These are phyloP conservation scores for Peronosclerospora sorghi DNA, from an alignment of 352 stramenopile species.

Conservation along the genomic window DNA sequence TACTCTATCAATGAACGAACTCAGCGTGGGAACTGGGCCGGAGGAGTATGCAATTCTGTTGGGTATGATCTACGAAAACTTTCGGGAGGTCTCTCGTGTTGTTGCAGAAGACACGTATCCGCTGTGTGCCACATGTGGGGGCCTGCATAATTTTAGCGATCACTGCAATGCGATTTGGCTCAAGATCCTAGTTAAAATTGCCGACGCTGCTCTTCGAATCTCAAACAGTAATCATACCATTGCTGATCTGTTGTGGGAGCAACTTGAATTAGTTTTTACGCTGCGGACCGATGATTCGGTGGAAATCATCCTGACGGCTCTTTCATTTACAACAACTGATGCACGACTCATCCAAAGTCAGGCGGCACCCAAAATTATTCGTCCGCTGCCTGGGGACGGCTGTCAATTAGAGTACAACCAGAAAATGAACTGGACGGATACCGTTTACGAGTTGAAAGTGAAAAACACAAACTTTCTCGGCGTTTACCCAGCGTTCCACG, in stretches of 20 bases:
- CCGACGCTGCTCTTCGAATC: conserved; percentile 65
- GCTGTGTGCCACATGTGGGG: conserved; percentile 42
- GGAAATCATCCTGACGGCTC: conserved; percentile 46
- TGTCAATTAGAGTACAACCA: conserved; percentile 74
- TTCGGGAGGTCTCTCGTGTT: conserved; percentile 63
- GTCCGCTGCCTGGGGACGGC: conserved; percentile 55
- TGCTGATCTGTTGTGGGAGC: conserved; percentile 68
- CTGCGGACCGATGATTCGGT: conserved; percentile 76
- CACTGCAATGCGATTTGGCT: conserved; percentile 72
- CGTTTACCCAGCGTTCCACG: conserved; percentile 53
- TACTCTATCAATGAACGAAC: conserved; percentile 64
- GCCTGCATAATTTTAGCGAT: conserved; percentile 53
- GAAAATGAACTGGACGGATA: conserved; percentile 68
- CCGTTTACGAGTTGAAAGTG: conserved; percentile 49
- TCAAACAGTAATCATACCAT: conserved; percentile 43
- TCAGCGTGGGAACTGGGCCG: conserved; percentile 46
- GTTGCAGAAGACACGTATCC: conserved; percentile 78
- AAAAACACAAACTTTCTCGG: conserved; percentile 74
- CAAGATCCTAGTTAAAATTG: conserved; percentile 62
- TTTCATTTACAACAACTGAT: conserved; percentile 53
- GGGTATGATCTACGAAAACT: conserved; percentile 83
- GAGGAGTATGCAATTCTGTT: conserved; percentile 66
- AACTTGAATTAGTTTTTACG: conserved; percentile 67
- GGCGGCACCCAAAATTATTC: conserved; percentile 53
- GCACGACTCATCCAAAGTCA: conserved; percentile 41